Percentiles rank a stretch among this genome's conserved stretches.
Conservation (phyloP, 1,284 basidiomycete species). For the Tranzscheliella williamsii region DNA sequence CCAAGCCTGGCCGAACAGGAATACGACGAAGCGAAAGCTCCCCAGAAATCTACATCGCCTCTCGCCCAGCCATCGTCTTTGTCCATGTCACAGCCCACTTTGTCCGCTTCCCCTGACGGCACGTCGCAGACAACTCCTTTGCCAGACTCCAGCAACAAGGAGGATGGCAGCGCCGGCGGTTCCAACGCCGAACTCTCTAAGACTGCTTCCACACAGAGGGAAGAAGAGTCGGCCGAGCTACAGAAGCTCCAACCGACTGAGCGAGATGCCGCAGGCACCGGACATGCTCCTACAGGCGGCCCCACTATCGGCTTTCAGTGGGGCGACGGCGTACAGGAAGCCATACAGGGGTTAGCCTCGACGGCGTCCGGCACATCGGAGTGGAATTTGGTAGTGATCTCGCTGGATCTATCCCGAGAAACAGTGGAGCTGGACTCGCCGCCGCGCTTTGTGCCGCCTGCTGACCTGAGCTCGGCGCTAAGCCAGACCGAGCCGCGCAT, state of each 20-base stretch:
- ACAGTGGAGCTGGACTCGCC: slow-evolving; percentile 32
- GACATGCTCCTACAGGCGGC: slow-evolving; percentile 9
- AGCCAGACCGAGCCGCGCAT: slow-evolving; percentile 34
- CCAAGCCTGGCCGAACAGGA: slow-evolving; percentile 22
- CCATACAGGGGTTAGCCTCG: slow-evolving; percentile 27
- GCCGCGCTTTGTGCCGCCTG: slow-evolving; percentile 31
- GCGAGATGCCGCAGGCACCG: slow-evolving; percentile 4
- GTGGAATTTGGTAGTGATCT: slow-evolving; percentile 44
- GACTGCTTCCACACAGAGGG: slow-evolving; percentile 20
- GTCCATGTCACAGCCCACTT: slow-evolving; percentile 24
- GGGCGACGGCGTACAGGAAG: slow-evolving; percentile 36
- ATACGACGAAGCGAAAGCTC: slow-evolving; percentile 13
- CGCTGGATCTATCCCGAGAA: slow-evolving; percentile 37
- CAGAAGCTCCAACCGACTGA: slow-evolving; percentile 32
- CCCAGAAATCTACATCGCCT: slow-evolving; percentile 18
- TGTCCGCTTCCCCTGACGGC: slow-evolving; percentile 25
- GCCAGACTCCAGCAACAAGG: neutral
- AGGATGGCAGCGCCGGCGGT: slow-evolving; percentile 14
- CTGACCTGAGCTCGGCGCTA: slow-evolving; percentile 17
- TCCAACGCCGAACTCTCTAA: slow-evolving; percentile 12
- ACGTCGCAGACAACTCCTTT: slow-evolving; percentile 11
- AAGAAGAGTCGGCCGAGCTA: slow-evolving; percentile 32
- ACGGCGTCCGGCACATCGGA: slow-evolving; percentile 40
- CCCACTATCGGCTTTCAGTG: slow-evolving; percentile 24
- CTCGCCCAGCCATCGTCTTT: neutral